Base-by-base conservation (phyloP, 768 basidiomycete genomes). In the Rhodocollybia butyracea region DNA sequence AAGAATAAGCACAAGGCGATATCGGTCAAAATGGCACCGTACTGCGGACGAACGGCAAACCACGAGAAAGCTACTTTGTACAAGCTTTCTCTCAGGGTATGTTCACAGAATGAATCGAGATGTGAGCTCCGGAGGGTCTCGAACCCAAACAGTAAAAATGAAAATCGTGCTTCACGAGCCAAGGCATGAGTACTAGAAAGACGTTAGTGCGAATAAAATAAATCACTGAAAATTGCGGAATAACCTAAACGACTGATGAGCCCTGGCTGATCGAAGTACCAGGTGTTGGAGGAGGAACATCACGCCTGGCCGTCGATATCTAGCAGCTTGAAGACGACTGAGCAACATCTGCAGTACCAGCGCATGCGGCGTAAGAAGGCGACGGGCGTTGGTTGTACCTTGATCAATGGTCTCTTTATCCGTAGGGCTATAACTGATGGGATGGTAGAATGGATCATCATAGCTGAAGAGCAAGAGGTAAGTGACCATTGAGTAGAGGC, bases 11-110 rank as follows among this genome's bases (percentile, higher is more conserved):
- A 39, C 24, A 51, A 13, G 27, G 59, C 38, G 41, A n/a, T n/a
- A n/a, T n/a, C 47, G 32, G 40, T n/a, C 24, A 50, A 50, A 36
- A 30, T 3, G 34, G 41, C 8, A 15, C 63, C 91, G 70, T 68
- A 97, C 95, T 94, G 93, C 8, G 94, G 89, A n/a, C 89, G 81
- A 46, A 88, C 82, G n/a, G 88, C 75, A 71, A 98, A 99, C 97
- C 96, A 98, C 3, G 86, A 81, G 61, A 92, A 91, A 2, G 93
- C 94, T 2, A 86, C 81, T 5, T 72, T 69, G 68, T 94, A 99
- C 5, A 99, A 73, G 47, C 76, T 76, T 60, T 91, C 83, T 39
- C 97, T 82, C 30, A 94, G 71, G 21, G 78, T 64, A 61, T 85
- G 79, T 69, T 98, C 95, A 54, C 91, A 88, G 57, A 84, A 84